Evolutionary conservation across 2,329 filamentous ascomycete species (phyloP).

Genomic region (Talaromyces sp.): DNA sequence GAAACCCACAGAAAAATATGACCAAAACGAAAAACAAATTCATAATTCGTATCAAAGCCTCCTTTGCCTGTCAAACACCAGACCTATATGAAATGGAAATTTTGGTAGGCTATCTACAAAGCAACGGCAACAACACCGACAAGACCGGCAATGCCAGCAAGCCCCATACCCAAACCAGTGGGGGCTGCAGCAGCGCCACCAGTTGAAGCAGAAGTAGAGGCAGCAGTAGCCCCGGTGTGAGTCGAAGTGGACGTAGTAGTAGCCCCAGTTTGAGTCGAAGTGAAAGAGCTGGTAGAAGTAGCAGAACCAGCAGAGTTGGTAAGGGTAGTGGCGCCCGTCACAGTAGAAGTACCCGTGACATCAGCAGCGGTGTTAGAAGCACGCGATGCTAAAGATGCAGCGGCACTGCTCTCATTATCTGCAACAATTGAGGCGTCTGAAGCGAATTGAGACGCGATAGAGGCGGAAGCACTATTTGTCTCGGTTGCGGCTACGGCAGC

Average conservation of each 20-base stretch:
- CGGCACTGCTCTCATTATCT: conserved; percentile 8
- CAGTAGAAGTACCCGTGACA: conserved; percentile 1
- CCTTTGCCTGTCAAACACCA: too few relatives aligned
- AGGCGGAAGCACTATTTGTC: conserved; percentile 15
- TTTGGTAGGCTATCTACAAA: too few relatives aligned
- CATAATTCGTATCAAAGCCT: too few relatives aligned
- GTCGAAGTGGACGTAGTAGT: background rate
- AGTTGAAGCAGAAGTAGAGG: background rate
- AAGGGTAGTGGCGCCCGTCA: conserved; percentile 4
- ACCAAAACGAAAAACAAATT: too few relatives aligned
- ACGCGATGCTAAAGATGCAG: conserved; percentile 12
- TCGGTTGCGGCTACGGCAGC: conserved; percentile 7
- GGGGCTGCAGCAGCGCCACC: conserved; percentile 11
- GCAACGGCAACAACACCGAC: conserved; percentile 17
- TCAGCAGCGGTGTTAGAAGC: background rate
- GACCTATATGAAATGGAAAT: too few relatives aligned
- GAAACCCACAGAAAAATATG: too few relatives aligned
- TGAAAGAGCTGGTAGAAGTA: conserved; percentile 1
- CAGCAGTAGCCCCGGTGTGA: background rate
- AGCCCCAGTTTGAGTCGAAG: background rate
- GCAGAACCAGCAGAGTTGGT: conserved; percentile 17
- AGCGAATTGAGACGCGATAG: conserved; percentile 14
- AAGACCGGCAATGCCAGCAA: conserved; percentile 17
- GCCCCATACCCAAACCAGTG: conserved; percentile 13
- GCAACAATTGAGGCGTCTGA: conserved; percentile 15